Conservation (phyloP, 139 green algal species). For the Coccomyxa sp. region DNA sequence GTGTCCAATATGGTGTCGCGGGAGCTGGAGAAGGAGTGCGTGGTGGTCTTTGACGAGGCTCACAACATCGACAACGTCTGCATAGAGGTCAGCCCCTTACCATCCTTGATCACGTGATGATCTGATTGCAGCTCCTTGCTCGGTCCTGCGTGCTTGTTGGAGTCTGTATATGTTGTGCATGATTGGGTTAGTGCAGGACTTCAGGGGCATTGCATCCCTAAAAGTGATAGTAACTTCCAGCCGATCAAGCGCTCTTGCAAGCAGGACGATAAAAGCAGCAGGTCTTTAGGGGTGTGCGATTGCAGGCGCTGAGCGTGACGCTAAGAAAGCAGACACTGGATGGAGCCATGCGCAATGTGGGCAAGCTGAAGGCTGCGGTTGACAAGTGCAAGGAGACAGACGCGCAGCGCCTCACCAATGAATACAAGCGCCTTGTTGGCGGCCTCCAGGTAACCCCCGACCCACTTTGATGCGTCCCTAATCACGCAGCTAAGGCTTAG, state of each 20-base stretch:
- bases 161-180: too few species aligned
- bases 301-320: slow-evolving; percentile 62
- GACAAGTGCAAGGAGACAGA: slow-evolving; percentile 63
- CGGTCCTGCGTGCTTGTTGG: too few species aligned
- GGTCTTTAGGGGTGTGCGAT: not conserved
- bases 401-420: slow-evolving; percentile 61
- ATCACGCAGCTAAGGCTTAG: not conserved
- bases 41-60: slow-evolving; percentile 99
- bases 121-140: not conserved
- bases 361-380: slow-evolving; percentile 55
- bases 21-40: slow-evolving; percentile 95
- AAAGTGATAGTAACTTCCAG: too few species aligned
- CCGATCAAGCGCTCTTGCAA: too few species aligned
- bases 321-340: slow-evolving; percentile 86
- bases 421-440: slow-evolving; percentile 85
- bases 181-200: too few species aligned
- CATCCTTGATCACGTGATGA: not conserved
- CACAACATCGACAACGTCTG: slow-evolving; percentile 99
- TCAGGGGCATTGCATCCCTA: too few species aligned
- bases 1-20: slow-evolving; percentile 86
- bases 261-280: too few species aligned
- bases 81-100: slow-evolving; percentile 84
- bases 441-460: not conserved
- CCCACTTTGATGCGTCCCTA: not conserved
- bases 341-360: slow-evolving; percentile 77